Conservation (phyloP, 1,284 basidiomycete species). For the Termitomyces sp. region DNA sequence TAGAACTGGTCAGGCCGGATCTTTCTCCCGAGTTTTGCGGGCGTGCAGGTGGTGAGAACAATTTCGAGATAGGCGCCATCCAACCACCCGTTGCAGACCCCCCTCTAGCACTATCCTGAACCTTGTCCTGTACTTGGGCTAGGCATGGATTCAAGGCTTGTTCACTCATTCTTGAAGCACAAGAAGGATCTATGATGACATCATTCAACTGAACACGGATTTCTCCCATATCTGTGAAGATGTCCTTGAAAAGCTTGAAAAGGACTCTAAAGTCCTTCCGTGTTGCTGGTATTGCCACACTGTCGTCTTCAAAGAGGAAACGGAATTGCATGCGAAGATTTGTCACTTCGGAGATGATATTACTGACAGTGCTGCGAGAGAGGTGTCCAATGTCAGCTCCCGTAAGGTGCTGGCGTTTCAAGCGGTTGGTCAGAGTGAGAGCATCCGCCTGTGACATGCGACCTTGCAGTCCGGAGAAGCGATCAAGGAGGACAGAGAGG, state of each 20-base stretch:
- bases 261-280: slow-evolving; percentile 81
- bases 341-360: slow-evolving; percentile 69
- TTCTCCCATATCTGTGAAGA: slow-evolving; percentile 80
- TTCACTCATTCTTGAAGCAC: slow-evolving; percentile 71
- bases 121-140: slow-evolving; percentile 34
- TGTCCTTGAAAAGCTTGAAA: slow-evolving; percentile 83
- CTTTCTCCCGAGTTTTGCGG: slow-evolving; percentile 14
- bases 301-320: slow-evolving; percentile 66
- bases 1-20: slow-evolving; percentile 15
- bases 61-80: slow-evolving; percentile 80
- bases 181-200: slow-evolving; percentile 81
- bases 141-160: slow-evolving; percentile 62
- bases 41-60: slow-evolving; percentile 44
- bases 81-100: slow-evolving; percentile 42
- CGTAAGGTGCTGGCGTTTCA: slow-evolving; percentile 88
- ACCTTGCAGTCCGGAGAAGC: slow-evolving; percentile 59
- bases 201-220: slow-evolving; percentile 86
- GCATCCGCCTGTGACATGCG: slow-evolving; percentile 82
- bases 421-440: slow-evolving; percentile 79
- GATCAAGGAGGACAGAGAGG: slow-evolving; percentile 67
- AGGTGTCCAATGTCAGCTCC: slow-evolving; percentile 86
- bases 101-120: slow-evolving; percentile 22
- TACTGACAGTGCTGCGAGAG: slow-evolving; percentile 77
- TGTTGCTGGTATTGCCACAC: slow-evolving; percentile 57
- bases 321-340: slow-evolving; percentile 76